phyloP scores from a whole-genome alignment of 768 basidiomycete species.

The Russula griseocarnosa region DNA sequence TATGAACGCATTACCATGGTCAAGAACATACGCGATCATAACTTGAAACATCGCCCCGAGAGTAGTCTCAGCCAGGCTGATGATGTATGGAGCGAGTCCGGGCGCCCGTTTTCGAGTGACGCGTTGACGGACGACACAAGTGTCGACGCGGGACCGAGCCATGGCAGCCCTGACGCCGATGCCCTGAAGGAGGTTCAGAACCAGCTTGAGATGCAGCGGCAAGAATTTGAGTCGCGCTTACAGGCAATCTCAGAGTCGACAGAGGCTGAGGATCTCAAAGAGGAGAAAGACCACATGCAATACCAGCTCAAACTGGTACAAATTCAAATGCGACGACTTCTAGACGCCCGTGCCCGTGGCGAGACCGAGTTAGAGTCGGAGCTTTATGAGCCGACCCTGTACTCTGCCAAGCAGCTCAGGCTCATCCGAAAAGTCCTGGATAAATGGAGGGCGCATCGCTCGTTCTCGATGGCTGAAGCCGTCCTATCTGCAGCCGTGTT shows the following conservation, averaged over 20 bases:
- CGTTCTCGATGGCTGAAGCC: slow-evolving; percentile 90
- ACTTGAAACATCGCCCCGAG: slow-evolving; percentile 78
- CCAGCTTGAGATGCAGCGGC: slow-evolving; percentile 53
- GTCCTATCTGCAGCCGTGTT: slow-evolving; percentile 79
- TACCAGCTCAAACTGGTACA: slow-evolving; percentile 79
- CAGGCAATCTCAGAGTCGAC: slow-evolving; percentile 60
- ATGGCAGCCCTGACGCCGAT: slow-evolving; percentile 62
- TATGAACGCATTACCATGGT: slow-evolving; percentile 94
- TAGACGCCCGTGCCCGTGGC: slow-evolving; percentile 74
- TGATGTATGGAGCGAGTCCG: slow-evolving; percentile 85
- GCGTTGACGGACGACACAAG: slow-evolving; percentile 86
- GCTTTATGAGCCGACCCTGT: slow-evolving; percentile 76
- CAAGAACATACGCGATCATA: slow-evolving; percentile 80
- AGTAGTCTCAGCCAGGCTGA: slow-evolving; percentile 84
- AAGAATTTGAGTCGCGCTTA: slow-evolving; percentile 56
- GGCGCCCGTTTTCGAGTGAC: slow-evolving; percentile 74
- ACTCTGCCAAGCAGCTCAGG: slow-evolving; percentile 74
- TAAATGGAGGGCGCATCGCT: slow-evolving; percentile 78
- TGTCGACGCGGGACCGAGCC: slow-evolving; percentile 57
- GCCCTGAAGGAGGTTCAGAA: slow-evolving; percentile 67
- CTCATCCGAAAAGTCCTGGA: slow-evolving; percentile 79
- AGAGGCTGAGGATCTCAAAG: slow-evolving; percentile 81
- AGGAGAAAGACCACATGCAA: slow-evolving; percentile 92
- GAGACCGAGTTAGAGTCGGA: slow-evolving; percentile 60
- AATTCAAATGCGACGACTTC: slow-evolving; percentile 74